A percentile compares a stretch with the other conserved stretches of the same genome.
Conservation (phyloP, 2,329 filamentous ascomycete species). For the Fusarium sp. region DNA sequence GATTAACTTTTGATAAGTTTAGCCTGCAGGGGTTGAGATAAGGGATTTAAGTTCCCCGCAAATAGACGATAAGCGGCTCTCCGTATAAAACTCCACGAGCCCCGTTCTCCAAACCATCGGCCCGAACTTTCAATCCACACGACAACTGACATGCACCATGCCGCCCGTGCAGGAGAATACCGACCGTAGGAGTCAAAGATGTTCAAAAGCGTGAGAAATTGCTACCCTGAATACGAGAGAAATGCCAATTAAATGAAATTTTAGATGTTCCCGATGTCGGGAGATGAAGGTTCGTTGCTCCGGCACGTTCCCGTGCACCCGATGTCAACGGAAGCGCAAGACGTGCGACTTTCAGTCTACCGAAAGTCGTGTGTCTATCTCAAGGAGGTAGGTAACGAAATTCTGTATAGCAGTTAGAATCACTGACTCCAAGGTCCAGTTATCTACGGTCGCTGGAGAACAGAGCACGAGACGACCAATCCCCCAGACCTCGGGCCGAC, state of each 20-base stretch:
- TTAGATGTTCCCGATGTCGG: neutral
- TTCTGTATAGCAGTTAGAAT: accelerated
- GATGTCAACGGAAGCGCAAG: neutral
- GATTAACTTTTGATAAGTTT: neutral
- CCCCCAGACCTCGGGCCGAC: neutral
- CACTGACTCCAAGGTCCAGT: neutral
- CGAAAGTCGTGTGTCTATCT: neutral
- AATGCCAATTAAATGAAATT: neutral
- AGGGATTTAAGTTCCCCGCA: neutral
- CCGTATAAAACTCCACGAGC: neutral
- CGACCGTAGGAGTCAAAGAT: neutral
- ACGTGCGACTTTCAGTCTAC: neutral
- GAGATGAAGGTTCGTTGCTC: neutral
- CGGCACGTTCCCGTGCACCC: neutral
- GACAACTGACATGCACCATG: neutral
- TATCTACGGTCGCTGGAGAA: neutral
- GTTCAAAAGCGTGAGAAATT: neutral
- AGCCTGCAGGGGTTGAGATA: neutral
- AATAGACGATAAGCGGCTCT: neutral
- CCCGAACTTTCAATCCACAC: neutral
- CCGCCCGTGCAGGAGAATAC: neutral
- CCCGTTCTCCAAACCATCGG: neutral
- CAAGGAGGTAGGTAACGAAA: neutral
- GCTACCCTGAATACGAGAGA: accelerated
- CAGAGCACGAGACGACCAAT: neutral